These are phyloP conservation scores for Pseudoscleropodium purum DNA, from an alignment of 225 moss, liverwort and hornwort species.

Conservation along the genomic window DNA sequence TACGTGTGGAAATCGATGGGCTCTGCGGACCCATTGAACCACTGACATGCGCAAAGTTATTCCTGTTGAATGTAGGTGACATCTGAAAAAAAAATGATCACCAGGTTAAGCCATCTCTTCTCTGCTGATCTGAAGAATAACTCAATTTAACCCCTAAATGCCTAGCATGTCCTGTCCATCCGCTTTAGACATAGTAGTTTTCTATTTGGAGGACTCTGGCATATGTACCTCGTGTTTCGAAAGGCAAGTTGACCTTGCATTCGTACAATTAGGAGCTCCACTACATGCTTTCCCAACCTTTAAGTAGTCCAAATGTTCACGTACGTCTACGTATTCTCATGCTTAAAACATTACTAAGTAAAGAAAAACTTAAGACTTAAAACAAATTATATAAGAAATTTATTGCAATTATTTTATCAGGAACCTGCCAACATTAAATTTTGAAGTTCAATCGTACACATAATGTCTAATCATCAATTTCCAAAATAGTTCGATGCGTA, in stretches of 20 bases:
- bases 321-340: not conserved
- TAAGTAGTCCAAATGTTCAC: not conserved
- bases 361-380: not conserved
- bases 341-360: not conserved
- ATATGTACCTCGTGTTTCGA: not conserved
- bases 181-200: not conserved
- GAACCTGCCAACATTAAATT: not conserved
- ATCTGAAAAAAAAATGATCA: slow-evolving; percentile 16
- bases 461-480: not conserved
- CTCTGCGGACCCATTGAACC: not conserved
- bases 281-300: not conserved
- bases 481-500: not conserved
- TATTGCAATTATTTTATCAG: not conserved
- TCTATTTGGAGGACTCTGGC: not conserved
- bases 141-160: not conserved
- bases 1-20: not conserved
- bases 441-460: not conserved
- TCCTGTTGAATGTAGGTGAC: slow-evolving; percentile 4
- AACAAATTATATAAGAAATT: not conserved
- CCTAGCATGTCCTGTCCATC: not conserved
- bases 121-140: not conserved
- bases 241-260: not conserved
- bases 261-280: not conserved
- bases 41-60: not conserved
- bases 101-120: not conserved